phyloP scores from a whole-genome alignment of 192 early-diverging fungal genomes.

The Irineochytrium annulatum region DNA sequence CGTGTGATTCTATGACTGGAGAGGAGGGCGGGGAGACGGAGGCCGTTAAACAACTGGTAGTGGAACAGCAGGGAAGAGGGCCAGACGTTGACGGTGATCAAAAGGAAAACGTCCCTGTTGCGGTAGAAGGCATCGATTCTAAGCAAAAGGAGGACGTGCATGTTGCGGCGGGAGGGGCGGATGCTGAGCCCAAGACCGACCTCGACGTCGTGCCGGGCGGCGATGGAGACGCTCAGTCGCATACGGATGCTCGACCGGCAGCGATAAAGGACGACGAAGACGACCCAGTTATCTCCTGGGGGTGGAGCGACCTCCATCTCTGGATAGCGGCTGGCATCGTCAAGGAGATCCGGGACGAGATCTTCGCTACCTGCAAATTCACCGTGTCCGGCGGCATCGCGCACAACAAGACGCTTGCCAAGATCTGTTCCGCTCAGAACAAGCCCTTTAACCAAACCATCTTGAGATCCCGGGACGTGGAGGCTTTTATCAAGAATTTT shows the following conservation, averaged over 20 bases:
- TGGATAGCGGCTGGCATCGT: slow-evolving; percentile 67
- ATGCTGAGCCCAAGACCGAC: too few relatives aligned
- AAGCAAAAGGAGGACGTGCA: neutral
- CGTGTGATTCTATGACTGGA: too few relatives aligned
- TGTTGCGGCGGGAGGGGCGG: neutral
- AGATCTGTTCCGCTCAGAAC: slow-evolving; percentile 77
- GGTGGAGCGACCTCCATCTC: slow-evolving; percentile 78
- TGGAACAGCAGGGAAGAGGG: slow-evolving; percentile 19
- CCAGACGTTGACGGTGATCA: slow-evolving; percentile 17
- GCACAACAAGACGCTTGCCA: slow-evolving; percentile 82
- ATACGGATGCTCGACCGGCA: slow-evolving; percentile 25
- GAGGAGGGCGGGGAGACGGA: slow-evolving; percentile 26
- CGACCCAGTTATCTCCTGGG: slow-evolving; percentile 19
- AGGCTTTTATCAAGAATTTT: slow-evolving; percentile 56
- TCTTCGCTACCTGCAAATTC: slow-evolving; percentile 68
- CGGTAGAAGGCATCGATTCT: too few relatives aligned
- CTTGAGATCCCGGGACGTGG: slow-evolving; percentile 52
- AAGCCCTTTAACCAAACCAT: slow-evolving; percentile 84
- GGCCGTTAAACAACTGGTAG: slow-evolving; percentile 31
- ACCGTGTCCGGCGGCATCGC: slow-evolving; percentile 56
- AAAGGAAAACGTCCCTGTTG: neutral
- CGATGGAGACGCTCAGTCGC: slow-evolving; percentile 22
- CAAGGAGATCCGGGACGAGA: slow-evolving; percentile 54
- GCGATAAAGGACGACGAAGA: slow-evolving; percentile 5
- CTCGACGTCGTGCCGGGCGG: too few relatives aligned